Base-by-base conservation (phyloP, 2,329 filamentous ascomycete genomes). In the Orbilia oligospora region DNA sequence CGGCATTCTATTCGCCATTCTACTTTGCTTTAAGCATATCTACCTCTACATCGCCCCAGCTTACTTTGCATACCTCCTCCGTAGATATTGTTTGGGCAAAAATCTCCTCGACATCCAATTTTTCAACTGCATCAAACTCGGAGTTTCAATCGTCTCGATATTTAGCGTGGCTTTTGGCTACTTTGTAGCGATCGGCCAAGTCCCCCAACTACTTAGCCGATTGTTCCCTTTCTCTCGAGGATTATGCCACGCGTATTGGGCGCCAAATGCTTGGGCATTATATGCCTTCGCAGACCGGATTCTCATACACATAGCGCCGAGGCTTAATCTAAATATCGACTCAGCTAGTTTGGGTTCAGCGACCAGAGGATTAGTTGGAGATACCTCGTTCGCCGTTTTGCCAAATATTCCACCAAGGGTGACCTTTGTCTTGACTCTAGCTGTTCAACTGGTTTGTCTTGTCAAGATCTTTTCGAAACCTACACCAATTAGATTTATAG, bases 191-290 rank as follows among this genome's bases (percentile, higher is more conserved):
- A 91, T 91, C 89, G 90, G 89, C 8, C 96, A 98, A 85, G 89
- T 97, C 16, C 89, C 91, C 12, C 96, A 98, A 85, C 87, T 99
- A 22, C 85, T 96, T 76, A 91, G 90, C 83, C 89, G 96, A 41
- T 86, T 99, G 8, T 99, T 99, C 82, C 96, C 96, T 0, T 99
- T 99, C 84, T 94, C 94, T 0, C 88, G 96, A 76, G 96, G 96
- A 0, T 87, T 99, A 3, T 98, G 95, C 83, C 96, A 99, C 86
- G 96, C 96, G 0, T 99, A 99, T 84, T 99, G 96, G 96, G 96
- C 96, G 12, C 94, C 96, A 0, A 99, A 99, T 81, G 87, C 97
- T 0, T 99, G 96, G 96, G 95, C 96, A 0, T 89, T 98, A 83
- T 99, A 99, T 85, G 97, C 96, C 0, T 97, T 98, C 83, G 86